Conservation (phyloP, 2,329 filamentous ascomycete species). For the Ilyonectria robusta region DNA sequence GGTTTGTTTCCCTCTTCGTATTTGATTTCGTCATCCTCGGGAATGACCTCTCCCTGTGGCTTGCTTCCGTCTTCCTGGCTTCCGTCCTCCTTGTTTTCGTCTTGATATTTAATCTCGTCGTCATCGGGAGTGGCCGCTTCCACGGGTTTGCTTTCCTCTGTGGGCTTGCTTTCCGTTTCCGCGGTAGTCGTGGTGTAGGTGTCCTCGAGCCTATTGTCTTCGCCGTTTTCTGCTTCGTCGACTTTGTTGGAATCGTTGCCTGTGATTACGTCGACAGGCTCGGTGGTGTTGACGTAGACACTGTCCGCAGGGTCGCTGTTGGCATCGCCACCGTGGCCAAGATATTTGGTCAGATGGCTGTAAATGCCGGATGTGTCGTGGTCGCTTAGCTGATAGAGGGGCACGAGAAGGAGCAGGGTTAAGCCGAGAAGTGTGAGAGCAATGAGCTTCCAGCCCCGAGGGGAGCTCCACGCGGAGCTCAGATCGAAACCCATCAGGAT, state of each 20-base stretch:
- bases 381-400: conserved; percentile 50
- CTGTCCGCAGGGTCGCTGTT: conserved; percentile 53
- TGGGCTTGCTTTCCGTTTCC: background rate
- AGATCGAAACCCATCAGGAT: conserved; percentile 43
- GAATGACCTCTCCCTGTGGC: background rate
- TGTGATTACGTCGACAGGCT: conserved; percentile 26
- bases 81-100: too few relatives aligned
- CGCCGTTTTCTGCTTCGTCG: conserved; percentile 22
- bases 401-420: conserved; percentile 48
- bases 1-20: background rate
- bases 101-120: too few relatives aligned
- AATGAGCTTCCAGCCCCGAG: conserved; percentile 48
- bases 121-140: background rate
- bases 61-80: background rate
- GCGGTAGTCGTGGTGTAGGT: background rate
- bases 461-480: conserved; percentile 46
- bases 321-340: conserved; percentile 50
- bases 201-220: conserved; percentile 7
- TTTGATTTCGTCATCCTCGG: background rate
- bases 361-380: conserved; percentile 48
- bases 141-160: background rate
- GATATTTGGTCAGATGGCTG: conserved; percentile 50
- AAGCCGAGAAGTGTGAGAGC: conserved; percentile 46
- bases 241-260: conserved; percentile 13
- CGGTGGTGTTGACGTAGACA: conserved; percentile 53